A percentile compares a stretch with the other conserved stretches of the same genome.
Evolutionary conservation across 2,329 filamentous ascomycete species (phyloP).

Genomic region (Ophiobolus disseminans): DNA sequence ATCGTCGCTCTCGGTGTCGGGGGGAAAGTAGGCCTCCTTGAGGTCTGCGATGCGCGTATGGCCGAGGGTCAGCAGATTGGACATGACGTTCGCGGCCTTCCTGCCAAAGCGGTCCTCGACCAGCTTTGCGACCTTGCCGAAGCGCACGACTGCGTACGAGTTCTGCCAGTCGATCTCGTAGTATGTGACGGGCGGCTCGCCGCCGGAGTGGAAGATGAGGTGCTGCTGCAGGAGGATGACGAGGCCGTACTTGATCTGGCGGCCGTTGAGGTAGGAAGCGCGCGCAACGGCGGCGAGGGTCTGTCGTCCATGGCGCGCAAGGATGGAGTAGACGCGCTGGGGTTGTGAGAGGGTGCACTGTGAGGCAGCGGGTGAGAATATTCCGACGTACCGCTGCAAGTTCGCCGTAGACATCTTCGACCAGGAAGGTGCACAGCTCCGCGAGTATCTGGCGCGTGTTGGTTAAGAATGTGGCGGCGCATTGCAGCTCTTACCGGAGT

Average conservation of each 20-base stretch:
- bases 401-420: conserved; percentile 89
- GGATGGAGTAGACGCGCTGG: conserved; percentile 82
- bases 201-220: conserved; percentile 75
- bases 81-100: conserved; percentile 76
- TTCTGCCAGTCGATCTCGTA: conserved; percentile 85
- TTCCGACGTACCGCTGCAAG: conserved; percentile 75
- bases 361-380: not conserved
- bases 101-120: conserved; percentile 76
- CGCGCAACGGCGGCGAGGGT: conserved; percentile 72
- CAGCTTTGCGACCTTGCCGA: conserved; percentile 80
- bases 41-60: conserved; percentile 77
- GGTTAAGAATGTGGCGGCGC: conserved; percentile 31
- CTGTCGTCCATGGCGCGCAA: conserved; percentile 81
- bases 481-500: conserved; percentile 39
- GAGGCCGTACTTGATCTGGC: conserved; percentile 80
- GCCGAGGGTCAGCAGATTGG: conserved; percentile 77
- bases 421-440: conserved; percentile 88
- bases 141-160: conserved; percentile 82
- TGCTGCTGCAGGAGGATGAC: conserved; percentile 88
- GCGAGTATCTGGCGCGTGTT: conserved; percentile 71
- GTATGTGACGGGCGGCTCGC: conserved; percentile 68
- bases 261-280: conserved; percentile 74
- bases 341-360: conserved; percentile 18
- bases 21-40: conserved; percentile 66
- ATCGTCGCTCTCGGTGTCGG: conserved; percentile 36